phyloP scores from a whole-genome alignment of 2,329 filamentous ascomycete species.

The Neofusicoccum sp. region DNA sequence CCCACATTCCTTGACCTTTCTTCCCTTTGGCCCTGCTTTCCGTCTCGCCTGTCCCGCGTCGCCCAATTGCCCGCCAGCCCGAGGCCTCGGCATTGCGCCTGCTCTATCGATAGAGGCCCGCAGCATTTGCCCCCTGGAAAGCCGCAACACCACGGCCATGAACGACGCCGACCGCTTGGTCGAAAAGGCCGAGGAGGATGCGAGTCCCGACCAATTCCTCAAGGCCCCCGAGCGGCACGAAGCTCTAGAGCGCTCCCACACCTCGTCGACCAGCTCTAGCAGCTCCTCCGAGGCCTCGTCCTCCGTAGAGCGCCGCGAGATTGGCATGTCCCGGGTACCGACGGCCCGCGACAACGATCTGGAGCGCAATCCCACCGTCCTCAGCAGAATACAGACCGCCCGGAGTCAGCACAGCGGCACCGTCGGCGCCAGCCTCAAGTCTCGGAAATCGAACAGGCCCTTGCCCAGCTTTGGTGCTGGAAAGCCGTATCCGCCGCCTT shows the following conservation, averaged over 20 bases:
- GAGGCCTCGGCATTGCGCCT: not conserved
- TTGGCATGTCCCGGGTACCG: conserved; percentile 61
- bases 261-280: conserved; percentile 48
- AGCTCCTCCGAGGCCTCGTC: conserved; percentile 50
- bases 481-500: conserved; percentile 71
- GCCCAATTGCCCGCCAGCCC: not conserved
- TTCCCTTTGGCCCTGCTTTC: not conserved
- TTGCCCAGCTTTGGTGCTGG: conserved; percentile 71
- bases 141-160: conserved; percentile 33
- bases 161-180: conserved; percentile 60
- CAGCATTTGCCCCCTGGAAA: conserved; percentile 2
- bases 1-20: not conserved
- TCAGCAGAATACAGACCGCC: conserved; percentile 72
- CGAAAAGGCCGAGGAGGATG: conserved; percentile 57
- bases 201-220: conserved; percentile 47
- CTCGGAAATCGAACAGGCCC: conserved; percentile 57
- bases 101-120: not conserved
- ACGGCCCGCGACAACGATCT: conserved; percentile 64
- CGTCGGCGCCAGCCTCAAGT: conserved; percentile 59
- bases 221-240: conserved; percentile 51
- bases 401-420: conserved; percentile 71
- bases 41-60: not conserved
- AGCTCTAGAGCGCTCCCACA: conserved; percentile 60
- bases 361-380: conserved; percentile 68
- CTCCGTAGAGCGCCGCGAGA: conserved; percentile 39